phyloP scores from a whole-genome alignment of 1,284 basidiomycete genomes.

The Mixia osmundae region DNA sequence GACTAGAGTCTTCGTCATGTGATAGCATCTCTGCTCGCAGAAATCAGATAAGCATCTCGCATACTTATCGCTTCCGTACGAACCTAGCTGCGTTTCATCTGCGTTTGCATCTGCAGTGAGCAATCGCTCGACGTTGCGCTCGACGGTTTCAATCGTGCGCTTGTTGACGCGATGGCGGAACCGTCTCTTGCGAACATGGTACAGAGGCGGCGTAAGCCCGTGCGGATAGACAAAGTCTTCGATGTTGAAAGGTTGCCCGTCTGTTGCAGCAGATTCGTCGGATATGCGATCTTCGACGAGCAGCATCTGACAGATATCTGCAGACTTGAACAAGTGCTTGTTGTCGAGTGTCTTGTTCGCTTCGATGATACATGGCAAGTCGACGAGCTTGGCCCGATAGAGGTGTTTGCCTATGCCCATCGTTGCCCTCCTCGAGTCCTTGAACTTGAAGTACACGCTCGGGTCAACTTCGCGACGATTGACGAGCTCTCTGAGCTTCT shows the following conservation, averaged over 20 bases:
- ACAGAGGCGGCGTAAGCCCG: constrained; percentile 80
- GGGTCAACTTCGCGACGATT: constrained; percentile 1
- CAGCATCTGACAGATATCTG: constrained; percentile 64
- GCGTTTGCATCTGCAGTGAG: constrained; percentile 67
- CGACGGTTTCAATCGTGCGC: constrained; percentile 86
- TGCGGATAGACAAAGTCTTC: constrained; percentile 97
- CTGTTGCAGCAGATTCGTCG: constrained; percentile 34
- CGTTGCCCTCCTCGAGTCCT: constrained; percentile 75
- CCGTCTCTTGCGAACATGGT: constrained; percentile 71
- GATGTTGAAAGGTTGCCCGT: constrained; percentile 40
- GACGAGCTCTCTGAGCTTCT: constrained; percentile 38
- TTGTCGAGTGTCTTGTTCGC: constrained; percentile 91
- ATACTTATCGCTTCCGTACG: constrained; percentile 33
- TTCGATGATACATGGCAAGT: constrained; percentile 83
- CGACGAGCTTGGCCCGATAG: constrained; percentile 83
- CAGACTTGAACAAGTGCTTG: constrained; percentile 67
- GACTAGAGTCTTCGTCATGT: constrained; percentile 17
- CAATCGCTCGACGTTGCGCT: constrained; percentile 82
- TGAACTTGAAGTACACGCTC: constrained; percentile 55
- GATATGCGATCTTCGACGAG: constrained; percentile 55
- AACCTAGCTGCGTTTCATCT: constrained; percentile 44
- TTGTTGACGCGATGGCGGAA: constrained; percentile 76
- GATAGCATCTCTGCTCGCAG: constrained; percentile 6
- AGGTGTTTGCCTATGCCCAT: constrained; percentile 64
- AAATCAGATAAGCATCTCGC: neutral